These are phyloP conservation scores for Apostasia shenzhenica DNA, from an alignment of 106 monocot species.

Conservation along the genomic window DNA sequence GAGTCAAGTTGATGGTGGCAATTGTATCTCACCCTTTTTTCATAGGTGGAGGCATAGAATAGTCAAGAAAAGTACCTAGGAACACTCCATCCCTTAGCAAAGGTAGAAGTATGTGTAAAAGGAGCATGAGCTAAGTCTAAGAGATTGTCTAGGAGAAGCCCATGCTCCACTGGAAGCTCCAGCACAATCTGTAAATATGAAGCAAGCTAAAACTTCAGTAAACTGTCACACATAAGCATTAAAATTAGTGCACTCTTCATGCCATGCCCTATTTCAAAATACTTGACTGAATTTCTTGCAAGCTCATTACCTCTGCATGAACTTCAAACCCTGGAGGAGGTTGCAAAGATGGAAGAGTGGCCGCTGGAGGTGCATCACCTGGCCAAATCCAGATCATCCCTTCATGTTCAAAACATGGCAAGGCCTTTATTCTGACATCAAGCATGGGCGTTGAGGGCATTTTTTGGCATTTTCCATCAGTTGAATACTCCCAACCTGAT, in stretches of 20 bases:
- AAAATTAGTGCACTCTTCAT: too few species aligned
- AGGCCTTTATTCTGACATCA: conserved; percentile 58
- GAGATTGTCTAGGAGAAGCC: conserved; percentile 95
- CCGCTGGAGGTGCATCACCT: conserved; percentile 55
- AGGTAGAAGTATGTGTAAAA: conserved; percentile 97
- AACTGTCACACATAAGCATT: background rate
- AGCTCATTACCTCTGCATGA: conserved; percentile 79
- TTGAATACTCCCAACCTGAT: conserved; percentile 97
- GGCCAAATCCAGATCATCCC: conserved; percentile 98
- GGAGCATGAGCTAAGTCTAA: conserved; percentile 98
- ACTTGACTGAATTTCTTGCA: background rate
- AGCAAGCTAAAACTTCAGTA: background rate
- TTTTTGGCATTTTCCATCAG: conserved; percentile 98
- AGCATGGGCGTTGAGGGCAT: conserved; percentile 90
- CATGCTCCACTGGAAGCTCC: conserved; percentile 97
- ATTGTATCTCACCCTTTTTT: too few species aligned
- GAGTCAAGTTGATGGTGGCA: too few species aligned
- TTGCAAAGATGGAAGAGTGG: conserved; percentile 74
- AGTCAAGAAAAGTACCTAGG: conserved; percentile 49
- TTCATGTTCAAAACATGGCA: conserved; percentile 92
- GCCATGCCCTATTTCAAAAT: too few species aligned
- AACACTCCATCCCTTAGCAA: conserved; percentile 98
- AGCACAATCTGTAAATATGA: conserved; percentile 73
- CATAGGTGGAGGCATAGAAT: too few species aligned
- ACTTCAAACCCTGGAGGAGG: conserved; percentile 80